Conservation (phyloP, 176 grass and related monocot genomes). For the Juncus inflexus region DNA sequence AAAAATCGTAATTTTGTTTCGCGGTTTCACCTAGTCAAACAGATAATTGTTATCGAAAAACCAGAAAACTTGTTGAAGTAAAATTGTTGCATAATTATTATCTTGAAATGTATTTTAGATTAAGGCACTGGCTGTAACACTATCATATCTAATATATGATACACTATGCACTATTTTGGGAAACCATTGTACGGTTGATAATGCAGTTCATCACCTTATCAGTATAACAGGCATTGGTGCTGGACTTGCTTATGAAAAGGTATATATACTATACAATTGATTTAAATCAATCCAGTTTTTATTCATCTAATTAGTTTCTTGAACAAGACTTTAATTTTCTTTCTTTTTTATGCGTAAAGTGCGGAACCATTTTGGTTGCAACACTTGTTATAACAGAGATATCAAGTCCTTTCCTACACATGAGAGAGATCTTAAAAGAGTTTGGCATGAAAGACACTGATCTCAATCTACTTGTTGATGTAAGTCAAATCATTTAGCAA, state of each 20-base stretch:
- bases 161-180: constrained; percentile 22
- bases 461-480: constrained; percentile 70
- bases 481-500: constrained; percentile 17
- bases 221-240: constrained; percentile 26
- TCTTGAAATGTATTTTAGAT: constrained; percentile 18
- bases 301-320: background rate
- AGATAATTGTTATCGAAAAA: too few relatives aligned
- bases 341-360: constrained; percentile 24
- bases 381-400: constrained; percentile 54
- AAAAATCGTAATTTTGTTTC: too few relatives aligned
- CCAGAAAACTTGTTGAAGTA: too few relatives aligned
- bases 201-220: constrained; percentile 29
- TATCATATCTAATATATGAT: constrained; percentile 37
- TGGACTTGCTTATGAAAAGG: constrained; percentile 35
- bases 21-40: too few relatives aligned
- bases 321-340: background rate
- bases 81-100: background rate
- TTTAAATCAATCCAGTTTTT: background rate
- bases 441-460: constrained; percentile 48
- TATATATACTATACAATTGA: background rate
- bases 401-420: constrained; percentile 71
- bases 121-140: constrained; percentile 30
- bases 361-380: constrained; percentile 69
- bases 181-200: constrained; percentile 22
- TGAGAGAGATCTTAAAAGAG: constrained; percentile 74